A percentile compares a stretch with the other conserved stretches of the same genome.
These are phyloP conservation scores for Cutaneotrichosporon curvatum DNA, from an alignment of 1,284 basidiomycete genomes.

Conservation along the genomic window DNA sequence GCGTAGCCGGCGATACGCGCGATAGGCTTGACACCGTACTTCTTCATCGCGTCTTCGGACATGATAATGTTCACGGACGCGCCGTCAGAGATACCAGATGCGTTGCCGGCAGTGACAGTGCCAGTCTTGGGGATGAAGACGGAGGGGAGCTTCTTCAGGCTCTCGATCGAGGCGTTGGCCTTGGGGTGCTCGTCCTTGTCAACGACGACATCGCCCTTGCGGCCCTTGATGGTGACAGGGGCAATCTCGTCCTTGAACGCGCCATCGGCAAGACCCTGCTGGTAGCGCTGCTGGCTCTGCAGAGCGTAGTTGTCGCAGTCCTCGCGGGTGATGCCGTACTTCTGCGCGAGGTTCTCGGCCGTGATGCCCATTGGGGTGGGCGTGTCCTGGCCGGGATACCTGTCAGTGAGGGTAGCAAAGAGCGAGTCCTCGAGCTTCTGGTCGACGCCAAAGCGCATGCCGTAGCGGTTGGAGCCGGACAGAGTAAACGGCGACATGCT, in stretches of 20 bases:
- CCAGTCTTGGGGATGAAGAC: conserved; percentile 52
- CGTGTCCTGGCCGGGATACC: conserved; percentile 46
- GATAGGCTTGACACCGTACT: conserved; percentile 49
- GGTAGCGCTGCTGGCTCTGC: conserved; percentile 52
- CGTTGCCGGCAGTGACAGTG: conserved; percentile 52
- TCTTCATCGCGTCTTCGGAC: conserved; percentile 48
- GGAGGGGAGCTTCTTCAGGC: conserved; percentile 48
- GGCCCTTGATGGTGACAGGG: conserved; percentile 86
- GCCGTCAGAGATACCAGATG: conserved; percentile 53
- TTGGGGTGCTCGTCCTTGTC: conserved; percentile 52
- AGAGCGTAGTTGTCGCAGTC: conserved; percentile 54
- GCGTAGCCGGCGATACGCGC: conserved; percentile 51
- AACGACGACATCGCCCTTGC: conserved; percentile 40
- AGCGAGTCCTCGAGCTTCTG: conserved; percentile 54
- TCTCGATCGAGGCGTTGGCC: conserved; percentile 46
- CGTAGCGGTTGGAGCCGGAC: conserved; percentile 46
- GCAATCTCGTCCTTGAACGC: conserved; percentile 66
- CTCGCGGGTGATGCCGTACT: conserved; percentile 52
- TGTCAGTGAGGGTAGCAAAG: conserved; percentile 51
- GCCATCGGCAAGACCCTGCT: conserved; percentile 49
- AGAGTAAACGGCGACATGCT: conserved; percentile 50
- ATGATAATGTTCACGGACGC: conserved; percentile 54
- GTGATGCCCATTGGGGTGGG: conserved; percentile 52
- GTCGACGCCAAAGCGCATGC: conserved; percentile 46
- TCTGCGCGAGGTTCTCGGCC: conserved; percentile 52